Conservation (phyloP, 2,329 filamentous ascomycete genomes). For the Aspergillus uvarum region DNA sequence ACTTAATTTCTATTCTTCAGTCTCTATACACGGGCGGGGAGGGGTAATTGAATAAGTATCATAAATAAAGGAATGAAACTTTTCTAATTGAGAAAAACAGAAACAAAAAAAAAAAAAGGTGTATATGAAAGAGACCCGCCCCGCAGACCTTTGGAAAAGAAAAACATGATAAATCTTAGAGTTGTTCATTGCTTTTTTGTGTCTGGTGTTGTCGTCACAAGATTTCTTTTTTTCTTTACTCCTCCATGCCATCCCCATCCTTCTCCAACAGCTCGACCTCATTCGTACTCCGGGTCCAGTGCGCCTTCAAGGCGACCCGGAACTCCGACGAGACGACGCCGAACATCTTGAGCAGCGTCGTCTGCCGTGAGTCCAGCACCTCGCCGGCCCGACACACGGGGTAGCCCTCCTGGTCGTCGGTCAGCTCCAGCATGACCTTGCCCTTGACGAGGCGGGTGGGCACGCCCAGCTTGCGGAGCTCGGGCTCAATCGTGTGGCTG, state of each 20-base stretch:
- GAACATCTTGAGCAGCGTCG: slow-evolving; percentile 90
- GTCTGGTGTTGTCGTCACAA: slow-evolving; percentile 2
- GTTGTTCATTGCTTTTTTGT: slow-evolving; percentile 4
- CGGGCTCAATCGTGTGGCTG: slow-evolving; percentile 85
- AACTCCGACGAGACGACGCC: slow-evolving; percentile 90
- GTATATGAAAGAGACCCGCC: not conserved
- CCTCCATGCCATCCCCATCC: slow-evolving; percentile 42
- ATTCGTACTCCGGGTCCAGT: slow-evolving; percentile 44
- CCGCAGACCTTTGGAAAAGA: not conserved
- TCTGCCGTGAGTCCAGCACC: slow-evolving; percentile 84
- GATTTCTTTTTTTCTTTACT: slow-evolving; percentile 11
- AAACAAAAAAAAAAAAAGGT: not conserved
- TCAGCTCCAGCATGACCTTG: slow-evolving; percentile 71
- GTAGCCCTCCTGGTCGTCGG: slow-evolving; percentile 56
- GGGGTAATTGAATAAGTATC: slow-evolving; percentile 18
- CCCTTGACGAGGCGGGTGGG: slow-evolving; percentile 87
- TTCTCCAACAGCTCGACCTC: slow-evolving; percentile 43
- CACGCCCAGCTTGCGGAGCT: slow-evolving; percentile 82
- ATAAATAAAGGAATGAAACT: slow-evolving; percentile 13
- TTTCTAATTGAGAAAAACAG: not conserved
- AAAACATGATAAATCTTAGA: slow-evolving; percentile 9
- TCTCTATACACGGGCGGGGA: not conserved
- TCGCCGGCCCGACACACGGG: slow-evolving; percentile 83
- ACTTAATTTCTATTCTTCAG: not conserved
- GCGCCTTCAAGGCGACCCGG: slow-evolving; percentile 74